These are phyloP conservation scores for Ceratocystis destructans DNA, from an alignment of 2,329 filamentous ascomycete genomes.

Conservation along the genomic window DNA sequence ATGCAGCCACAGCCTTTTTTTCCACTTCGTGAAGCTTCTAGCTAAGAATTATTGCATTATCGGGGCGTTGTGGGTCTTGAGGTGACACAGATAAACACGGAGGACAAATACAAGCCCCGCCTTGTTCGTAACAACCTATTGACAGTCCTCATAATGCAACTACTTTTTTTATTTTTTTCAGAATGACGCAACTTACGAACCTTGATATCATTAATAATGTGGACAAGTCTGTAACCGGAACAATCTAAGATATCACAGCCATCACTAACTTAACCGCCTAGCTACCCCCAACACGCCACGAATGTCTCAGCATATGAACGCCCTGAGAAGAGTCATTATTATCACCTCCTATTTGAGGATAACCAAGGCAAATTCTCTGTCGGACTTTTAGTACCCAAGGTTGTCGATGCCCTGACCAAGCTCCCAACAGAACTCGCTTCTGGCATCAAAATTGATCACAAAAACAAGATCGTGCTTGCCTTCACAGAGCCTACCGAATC, in stretches of 20 bases:
- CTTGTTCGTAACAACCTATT: neutral
- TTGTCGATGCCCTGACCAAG: slow-evolving; percentile 36
- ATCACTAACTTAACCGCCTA: slow-evolving; percentile 26
- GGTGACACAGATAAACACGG: neutral
- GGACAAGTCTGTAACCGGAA: slow-evolving; percentile 35
- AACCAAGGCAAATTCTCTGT: slow-evolving; percentile 50
- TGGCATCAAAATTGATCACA: slow-evolving; percentile 46
- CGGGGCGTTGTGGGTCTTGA: neutral
- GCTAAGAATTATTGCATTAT: neutral
- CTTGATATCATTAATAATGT: slow-evolving; percentile 41
- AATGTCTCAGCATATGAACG: slow-evolving; percentile 42
- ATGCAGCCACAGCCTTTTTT: neutral
- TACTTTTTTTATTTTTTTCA: neutral
- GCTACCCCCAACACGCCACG: slow-evolving; percentile 63
- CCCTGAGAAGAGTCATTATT: slow-evolving; percentile 49
- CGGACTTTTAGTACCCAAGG: slow-evolving; percentile 43
- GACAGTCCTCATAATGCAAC: neutral
- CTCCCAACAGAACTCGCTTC: slow-evolving; percentile 40
- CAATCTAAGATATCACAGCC: neutral
- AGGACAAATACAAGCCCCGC: neutral
- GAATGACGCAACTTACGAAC: slow-evolving; percentile 24
- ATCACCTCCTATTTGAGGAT: slow-evolving; percentile 50
- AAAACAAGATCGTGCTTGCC: slow-evolving; percentile 48
- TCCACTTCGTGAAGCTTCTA: neutral
- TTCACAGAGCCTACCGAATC: slow-evolving; percentile 44